Evolutionary conservation across 805 yeast species (phyloP), one percentile per base, ranked within the genome.

Genomic region (Komagataella pastoris): DNA sequence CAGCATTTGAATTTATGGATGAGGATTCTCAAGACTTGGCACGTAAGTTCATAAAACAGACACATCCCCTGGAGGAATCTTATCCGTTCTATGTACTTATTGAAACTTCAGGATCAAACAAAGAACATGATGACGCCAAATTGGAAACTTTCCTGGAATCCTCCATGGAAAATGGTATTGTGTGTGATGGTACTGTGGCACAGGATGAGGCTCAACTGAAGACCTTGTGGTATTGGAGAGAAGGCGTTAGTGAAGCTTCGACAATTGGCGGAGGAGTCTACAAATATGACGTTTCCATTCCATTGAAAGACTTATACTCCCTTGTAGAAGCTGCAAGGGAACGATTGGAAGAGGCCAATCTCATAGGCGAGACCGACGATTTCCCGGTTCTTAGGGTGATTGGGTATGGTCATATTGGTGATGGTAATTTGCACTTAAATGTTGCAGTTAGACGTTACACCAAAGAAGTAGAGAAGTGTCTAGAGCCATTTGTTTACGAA

Each of bases 351-450:
- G 79, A 73, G 40, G 74, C 76, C 30, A 81, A 76, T 2, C 68
- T 91, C 51, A 68, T 82, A 19, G 87, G 85, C 51, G 79, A 75
- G 48, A 79, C 81, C 40, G 84, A 77, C 46, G 72, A 75, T 3
- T 76, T 75, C 64, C 96, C 97, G 2, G 97, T 87, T 2, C 83
- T 88, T 51, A 84, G 80, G 54, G 95, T 95, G 8, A 82, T 91
- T 57, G 99, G 99, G 0, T 93, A 91, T 61, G 99, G 99, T n/a
- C 99, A 93, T 63, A 78, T 93, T 60, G 99, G 99, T 52, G 99
- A 93, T 64, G 98, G 99, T 51, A 93, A 93, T 68, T 72, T 93
- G 61, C 99, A 93, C 66, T 77, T 93, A 63, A 93, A 93, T 63
- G 95, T 93, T 50, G 84, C 95, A 47, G 96, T 89, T 17, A 79